Evolutionary conservation across 1,284 basidiomycete species (phyloP).

Genomic region (Malassezia dermatis): DNA sequence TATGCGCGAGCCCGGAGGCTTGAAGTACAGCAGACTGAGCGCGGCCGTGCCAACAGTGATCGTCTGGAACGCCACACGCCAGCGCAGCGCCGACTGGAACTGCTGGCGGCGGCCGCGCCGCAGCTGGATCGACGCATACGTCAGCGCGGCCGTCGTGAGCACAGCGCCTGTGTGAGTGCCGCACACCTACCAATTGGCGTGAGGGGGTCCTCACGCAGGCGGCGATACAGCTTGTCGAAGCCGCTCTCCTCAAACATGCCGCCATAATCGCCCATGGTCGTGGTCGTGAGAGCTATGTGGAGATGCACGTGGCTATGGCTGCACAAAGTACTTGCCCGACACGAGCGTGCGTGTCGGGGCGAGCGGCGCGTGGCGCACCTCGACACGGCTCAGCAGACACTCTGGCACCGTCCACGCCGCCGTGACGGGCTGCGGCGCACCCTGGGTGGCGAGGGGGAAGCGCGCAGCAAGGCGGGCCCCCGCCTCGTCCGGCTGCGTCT

Average conservation of each 20-base stretch:
- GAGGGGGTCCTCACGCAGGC: conserved; percentile 41
- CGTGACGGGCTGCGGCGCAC: conserved; percentile 4
- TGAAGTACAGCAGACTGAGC: conserved; percentile 31
- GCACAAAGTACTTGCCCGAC: conserved; percentile 7
- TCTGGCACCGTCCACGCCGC: conserved; percentile 1
- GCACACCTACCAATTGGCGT: conserved; percentile 41
- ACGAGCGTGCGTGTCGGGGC: conserved; percentile 3
- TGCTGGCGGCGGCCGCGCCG: conserved; percentile 36
- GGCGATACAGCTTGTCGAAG: conserved; percentile 33
- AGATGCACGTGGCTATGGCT: conserved; percentile 10
- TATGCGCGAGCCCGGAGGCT: conserved; percentile 16
- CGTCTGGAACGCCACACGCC: conserved; percentile 44
- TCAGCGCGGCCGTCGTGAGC: conserved; percentile 37
- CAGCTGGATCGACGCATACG: conserved; percentile 37
- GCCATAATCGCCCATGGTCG: neutral
- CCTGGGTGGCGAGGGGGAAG: conserved; percentile 10
- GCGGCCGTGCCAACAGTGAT: conserved; percentile 41
- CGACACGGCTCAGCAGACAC: neutral
- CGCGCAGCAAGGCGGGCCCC: conserved; percentile 3
- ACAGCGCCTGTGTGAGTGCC: conserved; percentile 26
- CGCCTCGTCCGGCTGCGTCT: neutral
- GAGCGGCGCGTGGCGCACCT: neutral
- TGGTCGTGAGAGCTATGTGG: neutral
- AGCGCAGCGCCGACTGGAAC: conserved; percentile 43
- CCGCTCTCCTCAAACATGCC: neutral